Conservation (phyloP, 352 stramenopile genomes). For the Thraustochytrium sp. region DNA sequence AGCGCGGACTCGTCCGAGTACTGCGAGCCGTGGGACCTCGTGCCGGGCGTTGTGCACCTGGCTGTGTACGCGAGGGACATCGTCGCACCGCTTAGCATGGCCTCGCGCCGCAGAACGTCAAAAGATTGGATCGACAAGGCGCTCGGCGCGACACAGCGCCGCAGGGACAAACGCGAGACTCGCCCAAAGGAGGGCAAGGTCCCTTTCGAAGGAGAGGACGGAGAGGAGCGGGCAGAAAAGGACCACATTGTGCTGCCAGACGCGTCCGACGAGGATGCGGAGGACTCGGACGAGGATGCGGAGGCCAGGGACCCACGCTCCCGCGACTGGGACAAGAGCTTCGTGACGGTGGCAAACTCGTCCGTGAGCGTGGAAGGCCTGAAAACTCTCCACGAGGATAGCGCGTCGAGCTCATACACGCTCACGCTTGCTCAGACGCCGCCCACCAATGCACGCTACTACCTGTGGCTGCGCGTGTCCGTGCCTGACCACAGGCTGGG, state of each 20-base stretch:
- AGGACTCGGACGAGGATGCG: background rate
- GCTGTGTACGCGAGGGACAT: constrained; percentile 7
- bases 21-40: constrained; percentile 32
- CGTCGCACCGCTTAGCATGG: constrained; percentile 6
- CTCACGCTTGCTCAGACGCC: background rate
- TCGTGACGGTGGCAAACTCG: background rate
- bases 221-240: background rate
- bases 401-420: constrained; percentile 13
- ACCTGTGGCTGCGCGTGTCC: constrained; percentile 10
- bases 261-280: background rate
- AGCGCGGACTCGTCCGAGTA: background rate
- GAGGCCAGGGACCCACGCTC: background rate
- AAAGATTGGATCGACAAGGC: background rate
- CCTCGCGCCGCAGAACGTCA: background rate
- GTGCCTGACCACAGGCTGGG: background rate
- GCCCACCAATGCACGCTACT: background rate
- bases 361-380: constrained; percentile 3
- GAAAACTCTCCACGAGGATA: constrained; percentile 2
- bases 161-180: too few relatives aligned
- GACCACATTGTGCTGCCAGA: background rate
- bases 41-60: background rate
- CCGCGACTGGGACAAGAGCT: constrained; percentile 8
- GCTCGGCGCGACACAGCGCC: too few relatives aligned
- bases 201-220: too few relatives aligned
- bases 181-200: too few relatives aligned